phyloP scores from a whole-genome alignment of 2,329 filamentous ascomycete species.

The Tolypocladium guangdongense region DNA sequence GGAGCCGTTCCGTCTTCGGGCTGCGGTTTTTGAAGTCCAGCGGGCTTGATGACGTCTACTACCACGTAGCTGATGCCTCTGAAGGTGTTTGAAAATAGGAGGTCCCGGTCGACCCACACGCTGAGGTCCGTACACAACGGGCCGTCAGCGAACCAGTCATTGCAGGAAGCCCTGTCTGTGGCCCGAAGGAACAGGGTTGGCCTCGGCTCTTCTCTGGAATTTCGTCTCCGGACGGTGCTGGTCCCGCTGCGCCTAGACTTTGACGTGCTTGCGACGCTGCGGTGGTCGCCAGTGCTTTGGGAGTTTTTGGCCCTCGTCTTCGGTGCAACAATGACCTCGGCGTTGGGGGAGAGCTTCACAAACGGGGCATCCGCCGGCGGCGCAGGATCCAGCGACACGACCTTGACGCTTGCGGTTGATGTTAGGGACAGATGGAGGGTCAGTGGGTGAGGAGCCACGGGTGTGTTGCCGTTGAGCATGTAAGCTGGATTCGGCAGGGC shows the following conservation, averaged over 20 bases:
- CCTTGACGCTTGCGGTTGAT: constrained; percentile 82
- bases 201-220: constrained; percentile 51
- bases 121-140: constrained; percentile 47
- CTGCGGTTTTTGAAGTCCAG: constrained; percentile 60
- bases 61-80: constrained; percentile 66
- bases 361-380: constrained; percentile 61
- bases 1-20: constrained; percentile 54
- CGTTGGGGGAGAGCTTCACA: constrained; percentile 85
- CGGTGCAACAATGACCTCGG: constrained; percentile 93
- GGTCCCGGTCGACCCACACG: constrained; percentile 77
- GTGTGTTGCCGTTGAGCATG: constrained; percentile 35
- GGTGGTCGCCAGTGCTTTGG: constrained; percentile 58
- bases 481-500: constrained; percentile 80
- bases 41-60: constrained; percentile 80
- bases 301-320: constrained; percentile 69
- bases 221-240: constrained; percentile 53
- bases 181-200: constrained; percentile 69
- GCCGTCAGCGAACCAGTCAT: constrained; percentile 70
- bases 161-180: constrained; percentile 57
- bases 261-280: constrained; percentile 70
- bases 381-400: constrained; percentile 72
- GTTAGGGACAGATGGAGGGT: constrained; percentile 91
- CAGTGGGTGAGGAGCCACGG: constrained; percentile 60
- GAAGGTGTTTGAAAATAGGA: constrained; percentile 60
- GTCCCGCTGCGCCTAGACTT: constrained; percentile 68